These are phyloP conservation scores for Boletellus deceptivus DNA, from an alignment of 1,284 basidiomycete genomes.

Conservation along the genomic window DNA sequence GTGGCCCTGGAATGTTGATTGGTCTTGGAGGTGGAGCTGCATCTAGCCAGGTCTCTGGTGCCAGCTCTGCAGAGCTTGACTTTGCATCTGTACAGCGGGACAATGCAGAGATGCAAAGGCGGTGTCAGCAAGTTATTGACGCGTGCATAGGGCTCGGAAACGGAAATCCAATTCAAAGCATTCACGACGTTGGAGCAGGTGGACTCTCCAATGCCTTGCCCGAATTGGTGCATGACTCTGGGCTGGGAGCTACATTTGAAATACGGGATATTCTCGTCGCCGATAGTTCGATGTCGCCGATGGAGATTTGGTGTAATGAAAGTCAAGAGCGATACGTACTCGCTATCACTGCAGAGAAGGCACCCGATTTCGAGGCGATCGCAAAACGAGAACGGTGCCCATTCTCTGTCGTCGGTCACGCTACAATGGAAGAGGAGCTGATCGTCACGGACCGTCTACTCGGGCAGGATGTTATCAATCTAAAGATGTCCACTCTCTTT, in stretches of 20 bases:
- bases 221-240: constrained; percentile 94
- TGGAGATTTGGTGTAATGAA: constrained; percentile 99
- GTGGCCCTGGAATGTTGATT: constrained; percentile 95
- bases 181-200: constrained; percentile 98
- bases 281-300: constrained; percentile 93
- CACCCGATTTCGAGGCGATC: constrained; percentile 69
- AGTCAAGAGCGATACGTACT: constrained; percentile 98
- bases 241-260: constrained; percentile 90
- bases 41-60: constrained; percentile 87
- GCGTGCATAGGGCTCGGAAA: constrained; percentile 72
- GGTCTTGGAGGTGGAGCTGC: constrained; percentile 97
- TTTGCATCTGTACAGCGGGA: constrained; percentile 98
- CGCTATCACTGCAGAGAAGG: constrained; percentile 68
- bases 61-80: constrained; percentile 89
- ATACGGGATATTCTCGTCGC: constrained; percentile 92
- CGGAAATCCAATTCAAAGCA: constrained; percentile 87
- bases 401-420: constrained; percentile 86
- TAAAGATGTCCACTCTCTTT: constrained; percentile 95
- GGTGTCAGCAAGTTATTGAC: constrained; percentile 98
- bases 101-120: constrained; percentile 97
- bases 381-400: constrained; percentile 91
- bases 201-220: constrained; percentile 96
- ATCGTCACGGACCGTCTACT: constrained; percentile 89
- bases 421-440: constrained; percentile 79
- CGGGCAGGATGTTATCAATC: constrained; percentile 77